Evolutionary conservation across 495 filamentous ascomycete species (phyloP).

Genomic region (Hyphodiscus hymeniophilus): DNA sequence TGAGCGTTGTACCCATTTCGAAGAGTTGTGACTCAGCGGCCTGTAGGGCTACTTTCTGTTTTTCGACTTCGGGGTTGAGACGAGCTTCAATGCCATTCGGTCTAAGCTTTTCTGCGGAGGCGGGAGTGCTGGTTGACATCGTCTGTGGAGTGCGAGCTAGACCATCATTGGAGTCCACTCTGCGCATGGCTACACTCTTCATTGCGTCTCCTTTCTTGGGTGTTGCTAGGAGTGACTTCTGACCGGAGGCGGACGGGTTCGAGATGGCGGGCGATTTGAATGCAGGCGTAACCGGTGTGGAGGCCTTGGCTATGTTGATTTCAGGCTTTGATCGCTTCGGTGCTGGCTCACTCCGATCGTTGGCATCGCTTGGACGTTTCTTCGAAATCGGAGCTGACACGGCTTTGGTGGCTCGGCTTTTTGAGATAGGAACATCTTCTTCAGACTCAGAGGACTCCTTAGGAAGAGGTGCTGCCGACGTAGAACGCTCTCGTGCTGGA

Average conservation of each 20-base stretch:
- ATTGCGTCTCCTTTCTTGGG: slow-evolving; percentile 21
- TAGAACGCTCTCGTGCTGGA: background rate
- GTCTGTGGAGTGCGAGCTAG: slow-evolving; percentile 21
- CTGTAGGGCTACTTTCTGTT: too few species aligned
- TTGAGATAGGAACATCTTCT: background rate
- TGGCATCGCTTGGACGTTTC: slow-evolving; percentile 8
- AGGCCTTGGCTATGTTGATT: slow-evolving; percentile 12
- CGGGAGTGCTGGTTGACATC: slow-evolving; percentile 12
- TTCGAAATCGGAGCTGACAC: background rate
- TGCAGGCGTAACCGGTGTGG: slow-evolving; percentile 4
- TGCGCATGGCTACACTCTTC: slow-evolving; percentile 22
- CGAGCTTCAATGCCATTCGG: slow-evolving; percentile 8
- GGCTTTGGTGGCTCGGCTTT: background rate
- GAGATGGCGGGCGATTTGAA: slow-evolving; percentile 15
- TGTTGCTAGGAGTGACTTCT: slow-evolving; percentile 16
- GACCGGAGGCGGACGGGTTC: background rate
- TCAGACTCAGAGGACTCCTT: background rate
- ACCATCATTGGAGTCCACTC: slow-evolving; percentile 20
- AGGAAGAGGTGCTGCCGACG: background rate
- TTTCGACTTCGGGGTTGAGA: slow-evolving; percentile 3
- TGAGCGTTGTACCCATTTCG: slow-evolving; percentile 6
- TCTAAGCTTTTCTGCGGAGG: slow-evolving; percentile 15
- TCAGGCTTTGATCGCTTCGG: slow-evolving; percentile 13
- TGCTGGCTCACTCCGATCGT: slow-evolving; percentile 13
- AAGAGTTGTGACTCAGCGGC: slow-evolving; percentile 1